Conservation (phyloP, 352 stramenopile species). For the Phytopythium cucurbitacearum region DNA sequence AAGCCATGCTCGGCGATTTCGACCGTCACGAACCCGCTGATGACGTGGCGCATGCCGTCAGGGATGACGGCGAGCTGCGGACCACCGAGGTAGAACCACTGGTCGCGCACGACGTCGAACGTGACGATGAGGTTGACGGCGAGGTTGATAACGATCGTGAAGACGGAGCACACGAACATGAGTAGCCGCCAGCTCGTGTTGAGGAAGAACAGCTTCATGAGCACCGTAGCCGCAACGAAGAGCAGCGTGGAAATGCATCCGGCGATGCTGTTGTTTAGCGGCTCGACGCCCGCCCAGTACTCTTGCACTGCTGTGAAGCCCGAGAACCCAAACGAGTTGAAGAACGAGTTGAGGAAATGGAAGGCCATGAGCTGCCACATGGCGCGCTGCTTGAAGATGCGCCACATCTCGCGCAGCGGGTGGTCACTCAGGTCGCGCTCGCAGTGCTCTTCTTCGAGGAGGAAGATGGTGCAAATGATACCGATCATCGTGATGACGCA, state of each 20-base stretch:
- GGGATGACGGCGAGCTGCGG: conserved; percentile 54
- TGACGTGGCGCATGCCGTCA: conserved; percentile 56
- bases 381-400: conserved; percentile 62
- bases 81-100: conserved; percentile 68
- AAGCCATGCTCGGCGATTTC: conserved; percentile 72
- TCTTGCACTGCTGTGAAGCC: conserved; percentile 49
- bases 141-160: conserved; percentile 41
- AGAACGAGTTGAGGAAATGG: conserved; percentile 64
- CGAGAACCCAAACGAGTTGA: conserved; percentile 50
- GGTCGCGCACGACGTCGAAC: conserved; percentile 53
- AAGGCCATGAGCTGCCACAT: conserved; percentile 71
- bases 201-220: conserved; percentile 59
- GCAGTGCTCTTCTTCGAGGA: conserved; percentile 39
- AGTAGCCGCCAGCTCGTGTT: conserved; percentile 54
- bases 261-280: conserved; percentile 51
- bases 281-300: conserved; percentile 53
- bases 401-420: conserved; percentile 58
- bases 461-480: conserved; percentile 30
- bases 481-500: conserved; percentile 31
- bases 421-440: conserved; percentile 19
- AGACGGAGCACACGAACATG: conserved; percentile 42
- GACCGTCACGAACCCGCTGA: conserved; percentile 57
- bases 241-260: conserved; percentile 45
- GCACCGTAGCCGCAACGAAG: conserved; percentile 40
- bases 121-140: conserved; percentile 42